phyloP scores from a whole-genome alignment of 2,329 filamentous ascomycete genomes.

The Gremmenia infestans region DNA sequence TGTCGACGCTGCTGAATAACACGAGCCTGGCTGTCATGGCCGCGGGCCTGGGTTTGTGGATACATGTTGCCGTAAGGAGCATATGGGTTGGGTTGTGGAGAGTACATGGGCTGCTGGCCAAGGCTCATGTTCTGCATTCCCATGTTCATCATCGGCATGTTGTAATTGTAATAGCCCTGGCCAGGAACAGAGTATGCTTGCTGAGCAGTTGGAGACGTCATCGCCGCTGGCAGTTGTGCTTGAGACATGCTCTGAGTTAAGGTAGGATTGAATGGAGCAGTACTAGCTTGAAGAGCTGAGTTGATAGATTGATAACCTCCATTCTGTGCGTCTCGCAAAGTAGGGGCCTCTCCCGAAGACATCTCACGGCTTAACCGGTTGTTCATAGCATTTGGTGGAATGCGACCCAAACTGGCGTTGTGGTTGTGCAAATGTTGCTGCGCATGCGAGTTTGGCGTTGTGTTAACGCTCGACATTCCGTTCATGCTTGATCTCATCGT shows the following conservation, averaged over 20 bases:
- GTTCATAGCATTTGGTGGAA: slow-evolving; percentile 61
- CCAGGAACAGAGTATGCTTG: slow-evolving; percentile 26
- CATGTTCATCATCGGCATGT: slow-evolving; percentile 59
- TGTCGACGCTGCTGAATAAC: slow-evolving; percentile 71
- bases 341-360: slow-evolving; percentile 27
- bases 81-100: slow-evolving; percentile 47
- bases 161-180: slow-evolving; percentile 30
- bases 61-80: slow-evolving; percentile 31
- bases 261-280: slow-evolving; percentile 70
- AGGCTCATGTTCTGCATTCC: slow-evolving; percentile 61
- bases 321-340: slow-evolving; percentile 38
- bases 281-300: slow-evolving; percentile 74
- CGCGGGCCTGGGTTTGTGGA: slow-evolving; percentile 44
- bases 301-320: slow-evolving; percentile 55
- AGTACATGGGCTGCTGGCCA: slow-evolving; percentile 48
- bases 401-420: slow-evolving; percentile 76
- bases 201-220: slow-evolving; percentile 26
- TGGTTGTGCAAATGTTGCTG: slow-evolving; percentile 62
- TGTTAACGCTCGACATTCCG: slow-evolving; percentile 22
- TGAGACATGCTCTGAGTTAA: slow-evolving; percentile 36
- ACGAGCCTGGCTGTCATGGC: slow-evolving; percentile 70
- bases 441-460: slow-evolving; percentile 50
- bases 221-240: slow-evolving; percentile 21
- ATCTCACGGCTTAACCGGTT: slow-evolving; percentile 71
- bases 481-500: slow-evolving; percentile 61